Base-by-base conservation (phyloP, 352 stramenopile species). In the Phytophthora fragariae region DNA sequence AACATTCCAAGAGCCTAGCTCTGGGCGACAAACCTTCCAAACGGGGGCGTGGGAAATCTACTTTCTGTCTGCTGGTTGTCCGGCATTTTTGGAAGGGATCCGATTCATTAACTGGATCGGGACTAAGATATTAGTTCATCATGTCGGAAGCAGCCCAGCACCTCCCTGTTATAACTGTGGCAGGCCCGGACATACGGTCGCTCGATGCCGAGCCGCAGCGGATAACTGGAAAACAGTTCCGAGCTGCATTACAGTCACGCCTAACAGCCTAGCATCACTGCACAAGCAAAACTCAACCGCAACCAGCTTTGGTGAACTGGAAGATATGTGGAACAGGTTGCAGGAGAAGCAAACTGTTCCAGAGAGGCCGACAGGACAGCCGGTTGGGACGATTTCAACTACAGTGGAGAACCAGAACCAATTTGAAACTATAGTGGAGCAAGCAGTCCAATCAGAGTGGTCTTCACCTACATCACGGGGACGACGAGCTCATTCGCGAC, bases 21-120 rank as follows among this genome's bases (percentile, higher is more conserved):
- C 11, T 33, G 44, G 58, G 17, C 39, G 29, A 15, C 58, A 65
- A 14, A 49, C 27, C 1, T 57, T 29, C 11, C 58, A 65, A 24
- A 65, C 58, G 10, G 58, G 46, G 33, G 29, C n/a, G n/a, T 56
- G 58, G 39, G 46, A 65, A 21, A 65, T 65, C 29, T 65, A 49
- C n/a, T 65, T 65, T 3, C 15, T 8, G 8, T 57, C 41, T 10
- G 8, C 46, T 15, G 58, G 27, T 8, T 65, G 58, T 46, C 46
- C 58, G 9, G 19, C 5, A 46, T 57, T 65, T 29, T 35, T 56
- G 29, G 58, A 65, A 4, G 29, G n/a, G 5, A 46, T 57, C 2
- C 2, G 46, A 9, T 57, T 65, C n/a, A 56, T 65, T 19, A 65
- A 65, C n/a, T 49, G 58, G 44, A 14, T 57, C 3, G 58, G 58